phyloP scores from a whole-genome alignment of 1,284 basidiomycete species.

The Termitomyces sp. region DNA sequence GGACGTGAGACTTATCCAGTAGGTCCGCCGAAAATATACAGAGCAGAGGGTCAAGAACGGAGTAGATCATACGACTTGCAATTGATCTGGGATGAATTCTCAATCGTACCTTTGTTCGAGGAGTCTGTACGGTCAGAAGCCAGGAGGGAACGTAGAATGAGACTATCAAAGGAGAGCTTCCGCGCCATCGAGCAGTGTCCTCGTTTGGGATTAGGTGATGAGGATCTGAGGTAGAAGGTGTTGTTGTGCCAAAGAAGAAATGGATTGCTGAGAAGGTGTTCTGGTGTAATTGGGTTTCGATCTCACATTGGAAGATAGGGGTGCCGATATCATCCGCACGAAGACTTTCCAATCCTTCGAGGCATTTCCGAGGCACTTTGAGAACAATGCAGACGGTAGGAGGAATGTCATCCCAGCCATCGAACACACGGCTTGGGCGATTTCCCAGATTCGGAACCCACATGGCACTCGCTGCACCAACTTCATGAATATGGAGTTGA shows the following conservation, averaged over 20 bases:
- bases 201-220: conserved; percentile 24
- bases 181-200: conserved; percentile 28
- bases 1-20: conserved; percentile 26
- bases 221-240: conserved; percentile 14
- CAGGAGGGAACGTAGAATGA: conserved; percentile 33
- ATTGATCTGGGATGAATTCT: conserved; percentile 24
- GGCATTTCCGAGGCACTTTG: conserved; percentile 26
- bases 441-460: neutral
- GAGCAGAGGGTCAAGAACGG: conserved; percentile 22
- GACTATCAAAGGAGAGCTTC: conserved; percentile 31
- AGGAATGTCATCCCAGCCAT: conserved; percentile 29
- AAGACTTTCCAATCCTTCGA: conserved; percentile 25
- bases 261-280: conserved; percentile 34
- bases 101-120: conserved; percentile 22
- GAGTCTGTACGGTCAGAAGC: conserved; percentile 22
- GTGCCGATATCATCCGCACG: conserved; percentile 22
- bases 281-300: conserved; percentile 18
- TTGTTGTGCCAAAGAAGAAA: conserved; percentile 30
- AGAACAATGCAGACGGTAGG: conserved; percentile 30
- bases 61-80: conserved; percentile 4
- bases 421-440: conserved; percentile 17
- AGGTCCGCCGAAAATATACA: conserved; percentile 27
- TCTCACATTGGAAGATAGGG: conserved; percentile 34
- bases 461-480: conserved; percentile 22
- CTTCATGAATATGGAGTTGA: conserved; percentile 29